phyloP scores from a whole-genome alignment of 2,329 filamentous ascomycete genomes.

The Cytospora paraplurivora region DNA sequence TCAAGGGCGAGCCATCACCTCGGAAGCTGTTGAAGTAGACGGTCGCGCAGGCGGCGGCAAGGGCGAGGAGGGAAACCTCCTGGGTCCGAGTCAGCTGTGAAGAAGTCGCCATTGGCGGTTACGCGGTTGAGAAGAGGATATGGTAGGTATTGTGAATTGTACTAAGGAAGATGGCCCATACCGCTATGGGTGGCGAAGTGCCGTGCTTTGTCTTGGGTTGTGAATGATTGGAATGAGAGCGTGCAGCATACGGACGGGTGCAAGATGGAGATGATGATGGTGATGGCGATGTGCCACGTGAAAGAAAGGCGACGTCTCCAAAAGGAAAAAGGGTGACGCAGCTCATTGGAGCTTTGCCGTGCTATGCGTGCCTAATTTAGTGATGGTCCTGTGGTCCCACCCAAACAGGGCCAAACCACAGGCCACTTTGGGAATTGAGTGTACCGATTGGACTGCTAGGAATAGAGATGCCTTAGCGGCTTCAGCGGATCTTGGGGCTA shows the following conservation, averaged over 20 bases:
- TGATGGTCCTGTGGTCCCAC: neutral
- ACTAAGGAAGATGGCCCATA: conserved; percentile 4
- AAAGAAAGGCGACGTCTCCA: conserved; percentile 24
- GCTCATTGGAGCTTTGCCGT: conserved; percentile 14
- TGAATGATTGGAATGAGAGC: neutral
- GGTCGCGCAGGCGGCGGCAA: conserved; percentile 70
- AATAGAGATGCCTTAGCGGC: conserved; percentile 22
- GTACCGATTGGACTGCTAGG: conserved; percentile 18
- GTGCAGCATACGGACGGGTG: too few species aligned
- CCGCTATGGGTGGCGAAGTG: neutral
- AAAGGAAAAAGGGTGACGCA: conserved; percentile 18
- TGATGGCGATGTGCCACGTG: neutral
- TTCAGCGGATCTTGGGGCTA: conserved; percentile 20
- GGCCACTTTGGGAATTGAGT: conserved; percentile 12
- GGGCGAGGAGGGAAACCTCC: conserved; percentile 57
- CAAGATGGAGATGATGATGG: neutral
- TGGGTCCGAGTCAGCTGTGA: conserved; percentile 52
- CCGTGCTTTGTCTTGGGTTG: neutral
- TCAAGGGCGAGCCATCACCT: conserved; percentile 83
- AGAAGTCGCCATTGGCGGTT: conserved; percentile 19
- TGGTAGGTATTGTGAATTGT: neutral
- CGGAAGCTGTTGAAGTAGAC: conserved; percentile 80
- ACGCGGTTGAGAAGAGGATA: neutral
- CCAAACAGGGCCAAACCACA: conserved; percentile 4
- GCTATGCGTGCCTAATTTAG: neutral